phyloP scores from a whole-genome alignment of 2,329 filamentous ascomycete genomes.

The Cercospora sp. region DNA sequence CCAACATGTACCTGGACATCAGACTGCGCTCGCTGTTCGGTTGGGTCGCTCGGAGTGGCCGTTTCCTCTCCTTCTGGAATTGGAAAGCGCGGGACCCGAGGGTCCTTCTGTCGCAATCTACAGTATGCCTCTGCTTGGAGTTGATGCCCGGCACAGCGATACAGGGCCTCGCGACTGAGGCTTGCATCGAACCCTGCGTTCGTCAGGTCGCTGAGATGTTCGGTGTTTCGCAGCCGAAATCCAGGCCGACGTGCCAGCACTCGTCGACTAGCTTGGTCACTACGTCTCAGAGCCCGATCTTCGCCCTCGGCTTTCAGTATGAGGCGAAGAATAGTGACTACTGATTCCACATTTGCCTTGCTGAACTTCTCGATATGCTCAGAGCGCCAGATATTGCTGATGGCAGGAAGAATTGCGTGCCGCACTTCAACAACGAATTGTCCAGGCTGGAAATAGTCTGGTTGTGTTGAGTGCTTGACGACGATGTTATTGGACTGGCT shows the following conservation, averaged over 20 bases:
- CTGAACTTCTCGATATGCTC: constrained; percentile 78
- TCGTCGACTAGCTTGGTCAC: constrained; percentile 58
- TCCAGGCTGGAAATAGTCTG: constrained; percentile 63
- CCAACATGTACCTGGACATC: constrained; percentile 35
- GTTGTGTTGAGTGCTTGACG: constrained; percentile 45
- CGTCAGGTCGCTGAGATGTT: constrained; percentile 47
- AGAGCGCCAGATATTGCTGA: constrained; percentile 81
- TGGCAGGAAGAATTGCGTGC: constrained; percentile 72
- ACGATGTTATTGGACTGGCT: constrained; percentile 60
- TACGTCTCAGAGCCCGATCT: constrained; percentile 60
- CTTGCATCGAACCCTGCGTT: constrained; percentile 58
- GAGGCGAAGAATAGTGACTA: constrained; percentile 80
- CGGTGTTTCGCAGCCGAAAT: constrained; percentile 53
- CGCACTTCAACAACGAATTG: constrained; percentile 88
- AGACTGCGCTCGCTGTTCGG: constrained; percentile 4
- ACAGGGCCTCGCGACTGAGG: constrained; percentile 75
- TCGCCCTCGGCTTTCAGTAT: constrained; percentile 79
- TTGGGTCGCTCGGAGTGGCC: neutral
- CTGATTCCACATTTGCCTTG: constrained; percentile 70
- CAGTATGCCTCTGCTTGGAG: constrained; percentile 72
- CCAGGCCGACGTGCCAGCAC: constrained; percentile 50
- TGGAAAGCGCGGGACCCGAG: constrained; percentile 32
- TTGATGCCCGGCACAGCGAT: constrained; percentile 70
- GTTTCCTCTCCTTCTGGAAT: constrained; percentile 30
- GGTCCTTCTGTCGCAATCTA: constrained; percentile 43